Base-by-base conservation (phyloP, 2,329 filamentous ascomycete species). In the Alternaria angustiovoidea region DNA sequence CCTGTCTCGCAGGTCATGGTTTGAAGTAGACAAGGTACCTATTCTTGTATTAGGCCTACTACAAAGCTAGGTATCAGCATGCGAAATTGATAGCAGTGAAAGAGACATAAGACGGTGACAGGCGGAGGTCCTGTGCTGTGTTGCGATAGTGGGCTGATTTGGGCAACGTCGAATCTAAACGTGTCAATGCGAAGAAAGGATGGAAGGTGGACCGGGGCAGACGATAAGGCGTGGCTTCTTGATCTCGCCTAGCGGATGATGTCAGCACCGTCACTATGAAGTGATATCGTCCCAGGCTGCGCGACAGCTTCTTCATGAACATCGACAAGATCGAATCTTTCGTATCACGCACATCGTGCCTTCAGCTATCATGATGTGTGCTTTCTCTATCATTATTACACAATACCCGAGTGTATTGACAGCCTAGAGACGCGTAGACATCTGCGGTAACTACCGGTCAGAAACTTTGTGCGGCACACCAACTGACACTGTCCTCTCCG, bases 41-140 rank as follows among this genome's bases (percentile, higher is more conserved):
- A 48, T 57, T 60, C 39, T 47, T 47, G 30, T 24, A 32, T 51
- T 26, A 18, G 11, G 26, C 20, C 52, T 24, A 42, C 36, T 42
- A 20, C 26, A 22, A 36, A 26, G 47, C 39, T 28, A 30, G 28
- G 8, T 30, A 22, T n/a, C 36, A 20, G 22, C 42, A 24, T 34
- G 32, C 30, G 6, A 24, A 26, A 14, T 22, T 8, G 20, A 14
- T 24, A 16, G 32, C 41, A 26, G 46, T 11, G 39, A 7, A 36
- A 24, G 46, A 41, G 49, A 26, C 16, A 18, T 12, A 24, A 18
- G 1, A 18, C 7, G 5, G 14, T 22, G 32, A 4, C 32, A 16
- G 32, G 46, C 18, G 5, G 20, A 38, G 30, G 22, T 34, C 14
- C 32, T 20, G 20, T 22, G 30, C 12, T 11, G 34, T 20, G 18